phyloP scores from a whole-genome alignment of 2,329 filamentous ascomycete genomes.

The Juglanconis oblonga region DNA sequence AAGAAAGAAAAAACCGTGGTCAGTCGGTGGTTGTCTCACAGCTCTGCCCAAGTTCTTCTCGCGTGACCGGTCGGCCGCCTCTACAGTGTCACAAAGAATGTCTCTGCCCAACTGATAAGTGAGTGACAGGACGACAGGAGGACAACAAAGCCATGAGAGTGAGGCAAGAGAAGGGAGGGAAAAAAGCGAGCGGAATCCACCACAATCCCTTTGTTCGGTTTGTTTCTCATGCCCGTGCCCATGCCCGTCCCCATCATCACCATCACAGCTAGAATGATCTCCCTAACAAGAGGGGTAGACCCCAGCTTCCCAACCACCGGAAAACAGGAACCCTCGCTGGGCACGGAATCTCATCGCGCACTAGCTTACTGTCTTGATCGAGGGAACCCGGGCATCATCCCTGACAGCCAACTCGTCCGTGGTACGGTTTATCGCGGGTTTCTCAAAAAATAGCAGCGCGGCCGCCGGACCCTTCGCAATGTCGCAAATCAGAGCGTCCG shows the following conservation, averaged over 20 bases:
- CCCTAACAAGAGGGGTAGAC: not conserved
- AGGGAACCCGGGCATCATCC: not conserved
- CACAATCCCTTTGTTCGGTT: not conserved
- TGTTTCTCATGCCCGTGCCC: not conserved
- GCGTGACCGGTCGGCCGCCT: not conserved
- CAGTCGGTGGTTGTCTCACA: conserved; percentile 7
- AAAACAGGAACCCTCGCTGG: not conserved
- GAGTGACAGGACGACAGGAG: not conserved
- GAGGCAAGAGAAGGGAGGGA: not conserved
- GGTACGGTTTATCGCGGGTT: not conserved
- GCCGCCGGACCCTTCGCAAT: not conserved
- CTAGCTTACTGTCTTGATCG: not conserved
- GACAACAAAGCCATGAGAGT: not conserved
- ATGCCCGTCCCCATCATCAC: not conserved
- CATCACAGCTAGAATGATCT: not conserved
- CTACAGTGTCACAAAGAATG: conserved; percentile 9
- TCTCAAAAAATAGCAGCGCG: no score
- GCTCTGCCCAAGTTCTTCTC: not conserved
- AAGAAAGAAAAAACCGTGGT: conserved; percentile 2
- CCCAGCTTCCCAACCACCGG: not conserved
- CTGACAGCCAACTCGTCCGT: not conserved
- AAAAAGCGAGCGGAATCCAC: not conserved
- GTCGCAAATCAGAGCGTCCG: not conserved
- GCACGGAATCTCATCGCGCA: not conserved
- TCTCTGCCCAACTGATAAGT: conserved; percentile 3